Evolutionary conservation across 148 eudicot species (phyloP), one percentile per base, ranked within the genome.

Genomic region (Beta vulgaris): DNA sequence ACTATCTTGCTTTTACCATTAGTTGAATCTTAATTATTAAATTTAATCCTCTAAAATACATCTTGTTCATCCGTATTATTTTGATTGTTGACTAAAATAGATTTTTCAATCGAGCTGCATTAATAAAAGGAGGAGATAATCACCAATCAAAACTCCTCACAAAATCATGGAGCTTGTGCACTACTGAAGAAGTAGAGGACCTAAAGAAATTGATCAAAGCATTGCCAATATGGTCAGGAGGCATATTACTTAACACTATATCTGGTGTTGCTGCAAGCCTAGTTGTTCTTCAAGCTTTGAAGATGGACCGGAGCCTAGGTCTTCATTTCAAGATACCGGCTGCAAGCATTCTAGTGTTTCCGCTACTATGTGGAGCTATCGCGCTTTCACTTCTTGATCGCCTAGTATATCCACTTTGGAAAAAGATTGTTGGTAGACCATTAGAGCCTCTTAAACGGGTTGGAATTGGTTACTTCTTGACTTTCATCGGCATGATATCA

Each of bases 211-310:
- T 89, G 25, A 75, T 90, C 69, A 86, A 74, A 78, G 69, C 87
- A 7, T 29, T 81, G 13, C 90, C 90, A 44, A 69, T 90, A 3
- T 90, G 90, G 91, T 72, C 83, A 10, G 68, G 87, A 2, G 84
- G 87, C 2, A 75, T 86, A n/a, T 54, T 88, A 15, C 63, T 86
- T 12, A 61, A 81, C 85, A 87, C 86, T 29, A 84, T 88, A 31
- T 57, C 85, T 0, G 84, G 80, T 5, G 81, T 86, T 65, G 87
- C 84, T 74, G 40, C 57, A 19, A 88, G 94, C 79, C 35, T 90
- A 35, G 19, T 72, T n/a, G 70, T 82, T 57, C 83, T 91, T 40
- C 97, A 90, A 82, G 88, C 94, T 34, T 69, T 86, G 26, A 63
- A 67, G 31, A 83, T 83, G 86, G 83, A 86, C 32, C 49, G 86